Evolutionary conservation across 1,139 yeast genomes (phyloP), one percentile per base, ranked within the genome.

Genomic region (Magnusiomyces fungicola): DNA sequence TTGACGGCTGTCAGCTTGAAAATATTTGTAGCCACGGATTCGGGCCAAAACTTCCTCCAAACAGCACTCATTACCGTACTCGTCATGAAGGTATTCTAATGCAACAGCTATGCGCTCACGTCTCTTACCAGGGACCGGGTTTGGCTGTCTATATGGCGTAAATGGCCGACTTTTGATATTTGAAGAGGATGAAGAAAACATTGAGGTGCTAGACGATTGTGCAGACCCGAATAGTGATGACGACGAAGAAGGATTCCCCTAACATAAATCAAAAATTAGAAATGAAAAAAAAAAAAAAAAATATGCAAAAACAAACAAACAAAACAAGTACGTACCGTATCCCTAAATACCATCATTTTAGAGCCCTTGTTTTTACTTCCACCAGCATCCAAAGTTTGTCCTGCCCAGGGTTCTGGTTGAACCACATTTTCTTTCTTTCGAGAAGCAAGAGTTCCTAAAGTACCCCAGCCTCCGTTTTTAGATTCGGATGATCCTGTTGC

Each of bases 361-460:
- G 16, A 50, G 43, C 14, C 14, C 33, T 49, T 46, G 42, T 53
- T 32, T 38, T 54, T 38, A 61, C 65, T 58, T 9, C 29, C 46
- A 4, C 43, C 46, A 23, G 78, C 83, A 23, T 65, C 67, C 30
- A 82, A 55, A 0, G 69, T 71, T 59, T 83, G 83, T 0, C 92
- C 94, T 1, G 69, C 69, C 88, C 94, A 83, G 0, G 83, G 77
- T n/a, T 68, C 70, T 0, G 90, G 73, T 2, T 70, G 69, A 34
- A 79, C 50, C 1, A 66, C 67, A 58, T 88, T 88, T 61, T 88
- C 96, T 61, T 86, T 85, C 47, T 72, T 72, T 50, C 86, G 66
- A 6, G 70, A 66, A 10, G 71, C 71, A 2, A 79, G 63, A 0
- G 80, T 59, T 4, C 81, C 88, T 16, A 83, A 61, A 6, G 71